Percentiles rank a stretch among this genome's conserved stretches.
Evolutionary conservation across 2,329 filamentous ascomycete species (phyloP).

Genomic region (Anisogramma anomala): DNA sequence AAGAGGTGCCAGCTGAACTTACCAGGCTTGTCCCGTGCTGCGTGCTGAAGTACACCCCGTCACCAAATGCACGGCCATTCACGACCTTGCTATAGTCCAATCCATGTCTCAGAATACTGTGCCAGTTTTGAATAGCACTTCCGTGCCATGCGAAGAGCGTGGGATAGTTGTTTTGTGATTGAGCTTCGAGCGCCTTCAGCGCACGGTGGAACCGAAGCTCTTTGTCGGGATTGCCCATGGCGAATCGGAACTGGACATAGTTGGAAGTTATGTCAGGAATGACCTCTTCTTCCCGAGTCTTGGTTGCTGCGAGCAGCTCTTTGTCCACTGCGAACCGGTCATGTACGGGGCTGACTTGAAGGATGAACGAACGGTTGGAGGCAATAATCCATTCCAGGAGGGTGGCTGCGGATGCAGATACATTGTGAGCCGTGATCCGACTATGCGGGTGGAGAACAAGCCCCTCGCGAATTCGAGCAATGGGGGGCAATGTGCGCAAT

Average conservation of each 20-base stretch:
- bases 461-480: slow-evolving; percentile 44
- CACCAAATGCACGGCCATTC: slow-evolving; percentile 60
- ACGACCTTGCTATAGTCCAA: slow-evolving; percentile 54
- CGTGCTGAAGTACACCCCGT: slow-evolving; percentile 73
- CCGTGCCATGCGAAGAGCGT: slow-evolving; percentile 42
- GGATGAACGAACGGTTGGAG: slow-evolving; percentile 77
- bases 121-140: slow-evolving; percentile 24
- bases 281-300: slow-evolving; percentile 32
- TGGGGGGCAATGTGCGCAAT: slow-evolving; percentile 48
- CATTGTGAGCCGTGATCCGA: slow-evolving; percentile 33
- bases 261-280: slow-evolving; percentile 48
- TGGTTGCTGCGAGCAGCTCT: slow-evolving; percentile 13
- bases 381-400: slow-evolving; percentile 80
- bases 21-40: slow-evolving; percentile 42
- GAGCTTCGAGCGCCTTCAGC: slow-evolving; percentile 31
- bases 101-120: slow-evolving; percentile 75
- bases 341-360: slow-evolving; percentile 43
- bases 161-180: neutral
- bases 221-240: slow-evolving; percentile 80
- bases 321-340: slow-evolving; percentile 26
- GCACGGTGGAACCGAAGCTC: slow-evolving; percentile 62
- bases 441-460: slow-evolving; percentile 29
- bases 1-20: neutral
- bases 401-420: slow-evolving; percentile 55
- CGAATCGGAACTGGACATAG: slow-evolving; percentile 76